phyloP scores from a whole-genome alignment of 768 basidiomycete species.

The Hortiboletus flavorubellus region DNA sequence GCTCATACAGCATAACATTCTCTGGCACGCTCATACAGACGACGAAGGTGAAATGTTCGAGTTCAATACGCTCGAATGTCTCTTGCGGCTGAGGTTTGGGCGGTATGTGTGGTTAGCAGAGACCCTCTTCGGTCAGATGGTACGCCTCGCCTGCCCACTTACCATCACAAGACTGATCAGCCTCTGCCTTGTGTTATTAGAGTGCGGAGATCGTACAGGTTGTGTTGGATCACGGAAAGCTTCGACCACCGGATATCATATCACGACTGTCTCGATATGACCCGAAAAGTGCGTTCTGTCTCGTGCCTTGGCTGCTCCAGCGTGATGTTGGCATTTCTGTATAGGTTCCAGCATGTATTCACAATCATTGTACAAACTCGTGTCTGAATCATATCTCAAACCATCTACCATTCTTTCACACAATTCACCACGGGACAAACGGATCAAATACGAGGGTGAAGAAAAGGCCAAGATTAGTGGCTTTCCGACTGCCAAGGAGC shows the following conservation, averaged over 20 bases:
- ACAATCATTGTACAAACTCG: conserved; percentile 65
- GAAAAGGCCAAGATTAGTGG: conserved; percentile 70
- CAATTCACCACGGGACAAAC: conserved; percentile 74
- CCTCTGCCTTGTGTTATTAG: conserved; percentile 34
- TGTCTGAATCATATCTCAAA: conserved; percentile 71
- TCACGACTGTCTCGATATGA: conserved; percentile 49
- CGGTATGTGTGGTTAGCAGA: conserved; percentile 74
- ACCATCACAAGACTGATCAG: background rate
- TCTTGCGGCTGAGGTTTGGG: conserved; percentile 80
- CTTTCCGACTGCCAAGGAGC: conserved; percentile 78
- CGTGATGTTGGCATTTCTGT: background rate
- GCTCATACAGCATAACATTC: conserved; percentile 86
- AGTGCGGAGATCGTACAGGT: conserved; percentile 72
- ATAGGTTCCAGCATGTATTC: conserved; percentile 44
- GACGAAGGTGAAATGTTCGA: conserved; percentile 78
- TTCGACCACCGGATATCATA: conserved; percentile 71
- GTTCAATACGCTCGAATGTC: conserved; percentile 79
- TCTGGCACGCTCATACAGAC: conserved; percentile 77
- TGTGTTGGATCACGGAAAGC: conserved; percentile 82
- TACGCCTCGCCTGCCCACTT: conserved; percentile 35
- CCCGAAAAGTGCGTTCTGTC: conserved; percentile 48
- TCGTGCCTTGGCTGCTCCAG: conserved; percentile 5
- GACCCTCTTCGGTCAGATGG: conserved; percentile 64
- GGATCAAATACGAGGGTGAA: conserved; percentile 76
- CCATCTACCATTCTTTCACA: conserved; percentile 78